These are phyloP conservation scores for Citrus trifoliata DNA, from an alignment of 345 rosid species.

Conservation along the genomic window DNA sequence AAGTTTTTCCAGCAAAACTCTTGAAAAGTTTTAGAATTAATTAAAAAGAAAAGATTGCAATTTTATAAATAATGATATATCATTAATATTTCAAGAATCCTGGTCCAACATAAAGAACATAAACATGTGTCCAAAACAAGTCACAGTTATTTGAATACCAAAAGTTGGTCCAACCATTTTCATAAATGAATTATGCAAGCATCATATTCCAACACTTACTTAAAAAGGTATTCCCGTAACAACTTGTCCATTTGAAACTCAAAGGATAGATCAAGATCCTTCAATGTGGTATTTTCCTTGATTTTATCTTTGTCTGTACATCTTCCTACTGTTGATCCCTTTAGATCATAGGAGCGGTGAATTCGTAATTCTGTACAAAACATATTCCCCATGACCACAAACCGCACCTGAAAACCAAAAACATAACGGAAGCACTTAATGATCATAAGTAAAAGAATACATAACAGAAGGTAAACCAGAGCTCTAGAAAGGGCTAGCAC, in stretches of 20 bases:
- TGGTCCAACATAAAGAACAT: not conserved
- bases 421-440: slow-evolving; percentile 13
- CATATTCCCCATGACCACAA: slow-evolving; percentile 99
- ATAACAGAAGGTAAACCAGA: slow-evolving; percentile 8
- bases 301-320: slow-evolving; percentile 63
- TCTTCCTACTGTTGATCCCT: slow-evolving; percentile 91
- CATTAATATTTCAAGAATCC: not conserved
- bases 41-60: not conserved
- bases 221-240: slow-evolving; percentile 68
- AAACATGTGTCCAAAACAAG: not conserved
- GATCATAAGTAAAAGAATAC: slow-evolving; percentile 5
- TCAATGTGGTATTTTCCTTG: slow-evolving; percentile 66
- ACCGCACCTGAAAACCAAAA: slow-evolving; percentile 65
- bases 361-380: slow-evolving; percentile 93
- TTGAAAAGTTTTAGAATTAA: not conserved
- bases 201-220: slow-evolving; percentile 43
- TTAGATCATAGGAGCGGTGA: slow-evolving; percentile 87
- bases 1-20: not conserved
- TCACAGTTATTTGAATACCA: not conserved
- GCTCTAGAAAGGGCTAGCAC: not conserved
- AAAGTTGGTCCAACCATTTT: not conserved
- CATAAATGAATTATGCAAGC: not conserved
- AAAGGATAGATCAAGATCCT: slow-evolving; percentile 78
- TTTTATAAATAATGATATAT: not conserved
- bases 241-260: slow-evolving; percentile 90